These are phyloP conservation scores for Fusarium pseudonygamai DNA, from an alignment of 2,329 filamentous ascomycete genomes.

Conservation along the genomic window DNA sequence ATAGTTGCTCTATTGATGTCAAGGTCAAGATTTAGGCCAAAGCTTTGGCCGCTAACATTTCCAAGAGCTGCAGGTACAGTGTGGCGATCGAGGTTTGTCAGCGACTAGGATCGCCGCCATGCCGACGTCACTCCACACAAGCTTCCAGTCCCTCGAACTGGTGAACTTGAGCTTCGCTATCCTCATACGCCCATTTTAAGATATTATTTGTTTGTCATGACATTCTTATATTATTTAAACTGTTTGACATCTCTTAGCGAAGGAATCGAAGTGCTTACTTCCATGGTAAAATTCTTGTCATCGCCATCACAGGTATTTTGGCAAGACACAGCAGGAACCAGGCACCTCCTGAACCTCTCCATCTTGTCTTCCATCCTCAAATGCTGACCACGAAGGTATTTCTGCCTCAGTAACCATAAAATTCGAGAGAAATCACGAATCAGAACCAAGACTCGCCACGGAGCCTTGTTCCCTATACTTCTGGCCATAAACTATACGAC, in stretches of 20 bases:
- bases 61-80: conserved; percentile 27
- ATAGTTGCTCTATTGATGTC: conserved; percentile 12
- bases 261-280: neutral
- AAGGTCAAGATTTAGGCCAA: neutral
- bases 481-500: conserved; percentile 55
- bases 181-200: neutral
- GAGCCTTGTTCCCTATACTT: conserved; percentile 42
- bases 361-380: neutral
- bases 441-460: neutral
- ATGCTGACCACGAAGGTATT: neutral
- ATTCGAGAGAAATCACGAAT: neutral
- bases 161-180: neutral
- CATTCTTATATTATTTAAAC: neutral
- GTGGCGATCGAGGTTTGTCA: conserved; percentile 27
- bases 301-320: neutral
- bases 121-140: conserved; percentile 12
- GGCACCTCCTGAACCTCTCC: neutral
- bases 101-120: conserved; percentile 16
- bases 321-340: neutral
- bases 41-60: conserved; percentile 20
- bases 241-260: neutral
- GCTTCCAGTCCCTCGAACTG: neutral
- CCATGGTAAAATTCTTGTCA: neutral
- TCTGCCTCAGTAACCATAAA: neutral
- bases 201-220: neutral